Evolutionary conservation across 768 basidiomycete species (phyloP).

Genomic region (Phaeolepiota aurea): DNA sequence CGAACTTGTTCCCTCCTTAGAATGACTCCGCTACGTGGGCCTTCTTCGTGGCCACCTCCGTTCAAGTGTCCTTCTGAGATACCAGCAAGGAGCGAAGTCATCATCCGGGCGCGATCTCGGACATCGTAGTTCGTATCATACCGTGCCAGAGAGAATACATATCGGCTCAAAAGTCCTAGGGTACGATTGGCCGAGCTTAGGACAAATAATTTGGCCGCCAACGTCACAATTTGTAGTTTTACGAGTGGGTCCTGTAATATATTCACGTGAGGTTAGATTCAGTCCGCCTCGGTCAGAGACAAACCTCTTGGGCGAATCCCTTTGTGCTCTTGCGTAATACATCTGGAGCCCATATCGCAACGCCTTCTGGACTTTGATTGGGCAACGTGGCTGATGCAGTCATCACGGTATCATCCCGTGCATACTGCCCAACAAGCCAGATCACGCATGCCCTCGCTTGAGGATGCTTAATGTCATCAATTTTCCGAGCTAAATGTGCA

Average conservation of each 20-base stretch:
- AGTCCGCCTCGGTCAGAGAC: too few species aligned
- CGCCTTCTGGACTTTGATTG: slow-evolving; percentile 34
- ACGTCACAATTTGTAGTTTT: slow-evolving; percentile 77
- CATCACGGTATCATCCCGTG: slow-evolving; percentile 28
- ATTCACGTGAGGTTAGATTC: slow-evolving; percentile 1
- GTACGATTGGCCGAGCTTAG: slow-evolving; percentile 47
- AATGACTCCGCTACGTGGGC: slow-evolving; percentile 62
- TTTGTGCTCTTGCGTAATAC: slow-evolving; percentile 75
- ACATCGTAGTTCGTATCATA: slow-evolving; percentile 90
- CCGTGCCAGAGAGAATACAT: slow-evolving; percentile 77
- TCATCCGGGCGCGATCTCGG: slow-evolving; percentile 80
- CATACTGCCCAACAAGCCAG: slow-evolving; percentile 92
- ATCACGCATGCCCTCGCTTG: slow-evolving; percentile 81
- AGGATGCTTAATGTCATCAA: slow-evolving; percentile 74
- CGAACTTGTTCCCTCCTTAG: slow-evolving; percentile 76
- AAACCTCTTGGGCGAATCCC: slow-evolving; percentile 64
- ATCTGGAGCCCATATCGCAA: slow-evolving; percentile 83
- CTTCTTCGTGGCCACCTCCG: slow-evolving; percentile 28
- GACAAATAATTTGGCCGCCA: slow-evolving; percentile 80
- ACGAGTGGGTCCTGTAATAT: slow-evolving; percentile 45
- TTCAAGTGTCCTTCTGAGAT: slow-evolving; percentile 22
- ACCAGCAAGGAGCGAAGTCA: slow-evolving; percentile 61
- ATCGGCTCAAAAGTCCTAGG: slow-evolving; percentile 48
- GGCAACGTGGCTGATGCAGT: slow-evolving; percentile 3
- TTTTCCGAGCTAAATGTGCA: slow-evolving; percentile 64